Evolutionary conservation across 2,329 filamentous ascomycete genomes (phyloP), one percentile per base, ranked within the genome.

Genomic region (Pseudocercospora ulei): DNA sequence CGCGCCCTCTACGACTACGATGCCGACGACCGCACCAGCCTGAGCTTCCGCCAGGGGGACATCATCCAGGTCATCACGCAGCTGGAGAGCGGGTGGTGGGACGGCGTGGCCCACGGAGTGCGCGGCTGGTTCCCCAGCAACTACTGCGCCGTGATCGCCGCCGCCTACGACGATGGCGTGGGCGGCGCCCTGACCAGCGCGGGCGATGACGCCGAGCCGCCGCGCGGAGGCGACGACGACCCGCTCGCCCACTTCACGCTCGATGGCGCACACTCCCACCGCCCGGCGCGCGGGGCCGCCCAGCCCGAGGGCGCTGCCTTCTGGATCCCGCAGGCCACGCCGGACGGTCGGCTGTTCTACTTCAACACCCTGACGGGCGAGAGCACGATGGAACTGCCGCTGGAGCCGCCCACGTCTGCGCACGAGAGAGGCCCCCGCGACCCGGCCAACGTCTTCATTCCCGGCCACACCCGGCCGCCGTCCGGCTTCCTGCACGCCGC

Each of bases 61-160:
- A 78, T 96, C 52, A 98, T 98, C 56, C 88, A 96, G 66, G 90
- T 98, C 54, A 88, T 98, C 55, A 98, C 90, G 37, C 88, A 95
- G 65, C 72, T 96, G 41, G 90, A 98, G 63, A 96, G 87, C 56
- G 90, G 90, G 40, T 98, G 90, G 90, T 98, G 90, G 90, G 90
- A 98, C 66, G 90, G 90, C 33, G 85, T 98, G 39, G 94, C 98
- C 61, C 90, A 95, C 57, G 85, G 87, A 43, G 82, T 94, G 52
- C 80, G 90, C 59, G 90, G 90, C 60, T 98, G 90, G 90, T 98
- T 98, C 62, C 90, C 90, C 23, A 96, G 88, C 70, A 98, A 98
- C 63, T 98, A 98, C 66, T 96, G 90, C 67, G 79, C 85, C 50
- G 77, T 90, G 48, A 81, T 96, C 54, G 75, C 77, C 43, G 78